A percentile compares a stretch with the other conserved stretches of the same genome.
Conservation (phyloP, 75 land plant genomes). For the Cunninghamia lanceolata region DNA sequence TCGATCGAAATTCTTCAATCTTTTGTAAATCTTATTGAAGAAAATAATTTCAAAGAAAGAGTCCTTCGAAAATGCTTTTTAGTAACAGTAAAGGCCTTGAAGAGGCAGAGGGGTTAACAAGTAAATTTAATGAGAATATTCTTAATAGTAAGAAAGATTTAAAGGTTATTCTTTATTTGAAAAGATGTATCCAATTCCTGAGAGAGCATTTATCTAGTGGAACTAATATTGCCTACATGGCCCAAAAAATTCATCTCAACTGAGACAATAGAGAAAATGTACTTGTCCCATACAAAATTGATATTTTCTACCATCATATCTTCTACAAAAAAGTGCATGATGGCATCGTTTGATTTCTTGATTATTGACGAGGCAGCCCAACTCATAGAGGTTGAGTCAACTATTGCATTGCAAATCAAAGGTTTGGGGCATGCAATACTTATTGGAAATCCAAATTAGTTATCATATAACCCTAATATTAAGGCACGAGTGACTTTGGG, state of each 20-base stretch:
- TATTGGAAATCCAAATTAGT: conserved; percentile 76
- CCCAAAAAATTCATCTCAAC: neutral
- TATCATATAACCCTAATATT: too few species aligned
- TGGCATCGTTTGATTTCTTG: conserved; percentile 33
- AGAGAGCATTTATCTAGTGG: neutral
- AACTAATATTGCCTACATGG: neutral
- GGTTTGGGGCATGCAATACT: conserved; percentile 60
- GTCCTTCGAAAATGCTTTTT: neutral
- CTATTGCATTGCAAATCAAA: too few species aligned
- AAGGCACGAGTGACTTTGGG: too few species aligned
- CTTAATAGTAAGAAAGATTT: too few species aligned
- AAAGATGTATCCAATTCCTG: neutral
- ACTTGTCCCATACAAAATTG: conserved; percentile 21
- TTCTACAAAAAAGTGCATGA: conserved; percentile 25
- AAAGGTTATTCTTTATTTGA: too few species aligned
- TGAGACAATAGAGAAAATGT: neutral
- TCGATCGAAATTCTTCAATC: neutral
- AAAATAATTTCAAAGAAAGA: neutral
- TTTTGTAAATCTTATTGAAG: neutral
- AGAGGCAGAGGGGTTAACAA: neutral
- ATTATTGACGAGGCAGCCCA: conserved; percentile 93
- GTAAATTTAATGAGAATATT: too few species aligned
- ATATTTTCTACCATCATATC: conserved; percentile 70
- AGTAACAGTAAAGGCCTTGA: neutral
- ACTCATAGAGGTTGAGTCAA: too few species aligned